Conservation (phyloP, 495 filamentous ascomycete species). For the Rhizodiscina lignyota region DNA sequence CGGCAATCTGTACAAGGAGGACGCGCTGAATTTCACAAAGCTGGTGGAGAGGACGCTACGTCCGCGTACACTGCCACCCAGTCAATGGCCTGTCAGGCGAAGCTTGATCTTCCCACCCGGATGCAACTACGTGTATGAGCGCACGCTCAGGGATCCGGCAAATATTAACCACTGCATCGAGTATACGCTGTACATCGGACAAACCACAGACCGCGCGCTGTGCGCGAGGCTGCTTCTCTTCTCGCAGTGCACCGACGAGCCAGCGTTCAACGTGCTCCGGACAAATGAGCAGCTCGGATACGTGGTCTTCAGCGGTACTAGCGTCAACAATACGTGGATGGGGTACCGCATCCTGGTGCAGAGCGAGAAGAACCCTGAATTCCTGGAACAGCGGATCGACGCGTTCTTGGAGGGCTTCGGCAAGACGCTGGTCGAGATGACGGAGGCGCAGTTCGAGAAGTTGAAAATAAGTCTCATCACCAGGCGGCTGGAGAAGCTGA, state of each 20-base stretch:
- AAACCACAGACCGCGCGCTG: conserved; percentile 45
- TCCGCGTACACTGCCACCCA: conserved; percentile 53
- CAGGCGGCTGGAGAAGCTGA: conserved; percentile 78
- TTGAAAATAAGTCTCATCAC: conserved; percentile 84
- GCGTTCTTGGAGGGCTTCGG: conserved; percentile 55
- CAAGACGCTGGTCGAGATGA: conserved; percentile 54
- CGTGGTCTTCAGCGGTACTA: conserved; percentile 71
- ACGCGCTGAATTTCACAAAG: conserved; percentile 73
- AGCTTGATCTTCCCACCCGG: conserved; percentile 65
- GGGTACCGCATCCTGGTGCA: conserved; percentile 88
- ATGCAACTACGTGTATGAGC: conserved; percentile 66
- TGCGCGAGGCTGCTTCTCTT: conserved; percentile 67
- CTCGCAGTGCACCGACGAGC: conserved; percentile 85
- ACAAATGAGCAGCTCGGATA: conserved; percentile 98
- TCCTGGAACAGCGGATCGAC: conserved; percentile 78
- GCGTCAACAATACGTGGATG: conserved; percentile 52
- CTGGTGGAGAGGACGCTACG: conserved; percentile 66
- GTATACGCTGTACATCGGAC: conserved; percentile 69
- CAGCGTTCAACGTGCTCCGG: conserved; percentile 80
- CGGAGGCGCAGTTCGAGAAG: conserved; percentile 68
- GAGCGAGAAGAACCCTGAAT: conserved; percentile 68
- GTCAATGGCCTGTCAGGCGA: conserved; percentile 66
- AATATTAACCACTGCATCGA: conserved; percentile 98
- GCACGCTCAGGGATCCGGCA: conserved; percentile 64
- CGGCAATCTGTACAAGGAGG: conserved; percentile 92